Conservation (phyloP, 1,284 basidiomycete species). For the Sporisorium iseilematis-ciliati region DNA sequence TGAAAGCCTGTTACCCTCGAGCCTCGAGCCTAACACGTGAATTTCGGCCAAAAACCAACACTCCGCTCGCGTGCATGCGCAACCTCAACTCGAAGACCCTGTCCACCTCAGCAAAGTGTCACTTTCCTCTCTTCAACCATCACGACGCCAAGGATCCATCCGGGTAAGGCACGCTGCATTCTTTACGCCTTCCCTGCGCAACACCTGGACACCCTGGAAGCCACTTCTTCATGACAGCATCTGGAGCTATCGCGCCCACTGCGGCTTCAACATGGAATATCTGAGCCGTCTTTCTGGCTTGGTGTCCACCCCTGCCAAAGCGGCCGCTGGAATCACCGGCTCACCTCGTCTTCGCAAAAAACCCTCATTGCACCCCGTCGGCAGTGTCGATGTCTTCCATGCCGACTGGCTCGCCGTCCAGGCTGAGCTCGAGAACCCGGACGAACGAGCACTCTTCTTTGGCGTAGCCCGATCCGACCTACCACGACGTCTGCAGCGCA, state of each 20-base stretch:
- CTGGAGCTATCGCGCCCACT: slow-evolving; percentile 4
- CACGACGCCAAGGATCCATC: background rate
- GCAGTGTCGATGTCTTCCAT: slow-evolving; percentile 49
- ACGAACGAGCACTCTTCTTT: slow-evolving; percentile 82
- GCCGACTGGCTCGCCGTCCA: slow-evolving; percentile 49
- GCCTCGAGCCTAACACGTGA: slow-evolving; percentile 2
- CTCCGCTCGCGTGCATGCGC: background rate
- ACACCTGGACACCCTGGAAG: background rate
- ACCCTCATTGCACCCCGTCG: slow-evolving; percentile 42
- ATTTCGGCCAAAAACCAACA: slow-evolving; percentile 19
- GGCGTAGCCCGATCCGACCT: slow-evolving; percentile 87
- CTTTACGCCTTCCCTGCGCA: background rate
- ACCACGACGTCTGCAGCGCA: slow-evolving; percentile 80
- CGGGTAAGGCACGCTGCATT: background rate
- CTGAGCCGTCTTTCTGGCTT: slow-evolving; percentile 49
- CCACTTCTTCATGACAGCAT: slow-evolving; percentile 9
- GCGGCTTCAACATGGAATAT: slow-evolving; percentile 45
- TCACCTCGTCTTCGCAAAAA: slow-evolving; percentile 42
- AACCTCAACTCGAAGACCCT: background rate
- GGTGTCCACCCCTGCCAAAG: slow-evolving; percentile 44
- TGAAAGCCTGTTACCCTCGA: background rate
- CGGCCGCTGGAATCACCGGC: slow-evolving; percentile 26
- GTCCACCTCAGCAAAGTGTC: slow-evolving; percentile 2
- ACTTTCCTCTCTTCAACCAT: slow-evolving; percentile 5
- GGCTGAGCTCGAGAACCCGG: slow-evolving; percentile 76